Conservation (phyloP, 1,284 basidiomycete species). For the Mycena citricolor region DNA sequence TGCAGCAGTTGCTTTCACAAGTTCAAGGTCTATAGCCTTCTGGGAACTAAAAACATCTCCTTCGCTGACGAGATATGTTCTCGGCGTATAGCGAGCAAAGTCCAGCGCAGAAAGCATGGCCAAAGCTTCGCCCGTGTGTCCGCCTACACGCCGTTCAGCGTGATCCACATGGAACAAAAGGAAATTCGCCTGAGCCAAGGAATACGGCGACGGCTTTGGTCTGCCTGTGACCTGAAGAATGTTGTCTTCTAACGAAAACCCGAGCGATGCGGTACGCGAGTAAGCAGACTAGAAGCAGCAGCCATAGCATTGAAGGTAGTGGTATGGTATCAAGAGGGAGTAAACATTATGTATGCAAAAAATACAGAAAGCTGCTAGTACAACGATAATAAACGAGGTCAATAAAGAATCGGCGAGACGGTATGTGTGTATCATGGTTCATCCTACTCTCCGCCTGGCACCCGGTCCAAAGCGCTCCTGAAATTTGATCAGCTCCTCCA, state of each 20-base stretch:
- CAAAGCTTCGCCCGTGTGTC: slow-evolving; percentile 91
- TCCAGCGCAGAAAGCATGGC: slow-evolving; percentile 77
- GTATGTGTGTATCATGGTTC: too few species aligned
- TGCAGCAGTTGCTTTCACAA: slow-evolving; percentile 21
- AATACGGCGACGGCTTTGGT: slow-evolving; percentile 57
- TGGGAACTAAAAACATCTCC: slow-evolving; percentile 79
- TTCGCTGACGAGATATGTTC: slow-evolving; percentile 82
- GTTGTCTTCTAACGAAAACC: too few species aligned
- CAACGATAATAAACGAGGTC: background rate
- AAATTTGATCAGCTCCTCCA: slow-evolving; percentile 83
- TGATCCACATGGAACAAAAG: background rate
- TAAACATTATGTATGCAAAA: slow-evolving; percentile 10
- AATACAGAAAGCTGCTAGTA: slow-evolving; percentile 1
- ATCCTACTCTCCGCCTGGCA: slow-evolving; percentile 54
- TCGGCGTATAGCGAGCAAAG: slow-evolving; percentile 70
- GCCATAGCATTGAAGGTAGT: background rate
- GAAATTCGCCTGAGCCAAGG: slow-evolving; percentile 55
- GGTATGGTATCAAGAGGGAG: slow-evolving; percentile 6
- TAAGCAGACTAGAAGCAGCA: background rate
- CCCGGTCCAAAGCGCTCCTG: slow-evolving; percentile 80
- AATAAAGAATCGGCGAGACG: too few species aligned
- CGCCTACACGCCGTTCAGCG: slow-evolving; percentile 54
- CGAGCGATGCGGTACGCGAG: background rate
- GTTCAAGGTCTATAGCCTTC: slow-evolving; percentile 73
- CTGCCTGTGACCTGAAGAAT: too few species aligned